These are phyloP conservation scores for Solanum verrucosum DNA, from an alignment of 257 asterid genomes.

Conservation along the genomic window DNA sequence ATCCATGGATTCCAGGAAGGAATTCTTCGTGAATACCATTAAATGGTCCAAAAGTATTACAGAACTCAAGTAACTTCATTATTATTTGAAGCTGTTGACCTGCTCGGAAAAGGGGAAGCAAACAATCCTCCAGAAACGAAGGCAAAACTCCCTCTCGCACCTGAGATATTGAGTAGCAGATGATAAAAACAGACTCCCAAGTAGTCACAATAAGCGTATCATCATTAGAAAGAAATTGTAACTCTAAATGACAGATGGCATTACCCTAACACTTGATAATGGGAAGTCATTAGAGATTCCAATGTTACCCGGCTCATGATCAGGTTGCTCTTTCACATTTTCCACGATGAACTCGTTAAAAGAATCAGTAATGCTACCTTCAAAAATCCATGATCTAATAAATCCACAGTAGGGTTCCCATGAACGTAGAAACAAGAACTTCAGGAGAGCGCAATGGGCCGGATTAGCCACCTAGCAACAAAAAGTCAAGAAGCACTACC, in stretches of 20 bases:
- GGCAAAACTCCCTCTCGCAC: slow-evolving; percentile 84
- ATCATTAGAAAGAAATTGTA: background rate
- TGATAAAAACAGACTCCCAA: slow-evolving; percentile 15
- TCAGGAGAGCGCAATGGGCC: slow-evolving; percentile 65
- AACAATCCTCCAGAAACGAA: slow-evolving; percentile 73
- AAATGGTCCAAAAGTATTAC: slow-evolving; percentile 37
- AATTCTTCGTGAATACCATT: slow-evolving; percentile 39
- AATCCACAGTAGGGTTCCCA: slow-evolving; percentile 82
- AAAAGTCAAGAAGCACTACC: background rate
- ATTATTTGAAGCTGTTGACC: slow-evolving; percentile 98
- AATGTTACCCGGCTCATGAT: slow-evolving; percentile 17
- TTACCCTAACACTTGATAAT: slow-evolving; percentile 66
- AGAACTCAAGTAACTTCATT: slow-evolving; percentile 69
- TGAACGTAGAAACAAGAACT: slow-evolving; percentile 78
- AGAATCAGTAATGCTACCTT: slow-evolving; percentile 78
- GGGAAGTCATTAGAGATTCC: slow-evolving; percentile 40
- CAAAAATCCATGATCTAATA: slow-evolving; percentile 90
- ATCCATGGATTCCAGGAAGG: slow-evolving; percentile 54
- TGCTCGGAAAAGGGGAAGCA: slow-evolving; percentile 75
- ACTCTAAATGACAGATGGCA: slow-evolving; percentile 9
- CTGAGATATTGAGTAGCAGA: slow-evolving; percentile 29
- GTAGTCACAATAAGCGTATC: slow-evolving; percentile 11
- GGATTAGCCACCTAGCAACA: slow-evolving; percentile 76
- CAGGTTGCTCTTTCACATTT: slow-evolving; percentile 23
- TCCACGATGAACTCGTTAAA: slow-evolving; percentile 76